Evolutionary conservation across 305 asterid species (phyloP).

Genomic region (Withania somnifera): DNA sequence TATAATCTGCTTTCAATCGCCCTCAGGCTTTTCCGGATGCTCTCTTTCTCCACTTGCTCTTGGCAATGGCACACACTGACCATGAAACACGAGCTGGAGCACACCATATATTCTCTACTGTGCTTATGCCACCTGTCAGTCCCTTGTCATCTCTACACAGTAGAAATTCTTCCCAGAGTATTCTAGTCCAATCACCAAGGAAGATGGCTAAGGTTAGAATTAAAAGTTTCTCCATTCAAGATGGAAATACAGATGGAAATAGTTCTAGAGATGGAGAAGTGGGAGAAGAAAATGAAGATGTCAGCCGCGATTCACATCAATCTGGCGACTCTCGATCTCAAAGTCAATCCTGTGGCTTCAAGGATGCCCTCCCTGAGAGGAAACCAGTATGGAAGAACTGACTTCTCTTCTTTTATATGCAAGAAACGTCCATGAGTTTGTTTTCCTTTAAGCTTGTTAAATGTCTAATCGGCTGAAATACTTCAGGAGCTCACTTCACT

Average conservation of each 20-base stretch:
- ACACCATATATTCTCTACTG: constrained; percentile 34
- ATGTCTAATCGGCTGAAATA: neutral
- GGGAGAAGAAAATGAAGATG: constrained; percentile 13
- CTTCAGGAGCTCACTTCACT: constrained; percentile 30
- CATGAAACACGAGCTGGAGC: constrained; percentile 36
- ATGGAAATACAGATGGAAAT: constrained; percentile 10
- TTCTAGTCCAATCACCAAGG: constrained; percentile 14
- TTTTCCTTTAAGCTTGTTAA: neutral
- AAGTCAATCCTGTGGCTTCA: constrained; percentile 17
- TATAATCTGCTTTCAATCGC: neutral
- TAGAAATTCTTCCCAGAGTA: constrained; percentile 15
- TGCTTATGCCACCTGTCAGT: constrained; percentile 36
- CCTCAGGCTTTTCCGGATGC: constrained; percentile 45
- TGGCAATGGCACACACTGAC: constrained; percentile 45
- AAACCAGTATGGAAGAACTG: constrained; percentile 16
- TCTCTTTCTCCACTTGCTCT: constrained; percentile 41
- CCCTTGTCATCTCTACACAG: constrained; percentile 14
- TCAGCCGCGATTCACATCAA: constrained; percentile 9
- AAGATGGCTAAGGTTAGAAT: constrained; percentile 15
- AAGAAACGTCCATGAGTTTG: neutral
- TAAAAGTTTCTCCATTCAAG: constrained; percentile 21
- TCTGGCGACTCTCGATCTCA: constrained; percentile 10
- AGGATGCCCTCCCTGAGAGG: constrained; percentile 13
- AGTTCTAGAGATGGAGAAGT: constrained; percentile 12
- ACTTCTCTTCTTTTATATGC: neutral